phyloP scores from a whole-genome alignment of 768 basidiomycete genomes.

The Gymnopilus dilepis region DNA sequence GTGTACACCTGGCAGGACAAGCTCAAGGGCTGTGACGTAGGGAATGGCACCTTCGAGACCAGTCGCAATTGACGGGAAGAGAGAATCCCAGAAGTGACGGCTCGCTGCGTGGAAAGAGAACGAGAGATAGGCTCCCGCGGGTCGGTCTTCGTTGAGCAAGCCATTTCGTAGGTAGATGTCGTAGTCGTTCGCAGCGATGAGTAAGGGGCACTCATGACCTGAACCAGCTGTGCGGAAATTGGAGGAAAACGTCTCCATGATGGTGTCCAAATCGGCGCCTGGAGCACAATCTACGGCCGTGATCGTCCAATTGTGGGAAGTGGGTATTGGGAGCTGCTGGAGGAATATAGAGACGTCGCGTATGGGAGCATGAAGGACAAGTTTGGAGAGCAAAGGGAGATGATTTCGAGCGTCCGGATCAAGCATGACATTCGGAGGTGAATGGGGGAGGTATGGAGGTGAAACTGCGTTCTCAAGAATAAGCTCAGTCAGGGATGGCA shows the following conservation, averaged over 20 bases:
- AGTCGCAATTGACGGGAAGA: conserved; percentile 15
- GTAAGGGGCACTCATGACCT: not conserved
- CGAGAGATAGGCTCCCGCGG: conserved; percentile 3
- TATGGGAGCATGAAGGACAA: conserved; percentile 20
- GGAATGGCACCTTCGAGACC: conserved; percentile 9
- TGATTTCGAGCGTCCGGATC: not conserved
- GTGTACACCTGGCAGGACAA: conserved; percentile 17
- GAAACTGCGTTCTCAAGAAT: conserved; percentile 22
- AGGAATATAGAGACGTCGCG: conserved; percentile 19
- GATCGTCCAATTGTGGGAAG: conserved; percentile 15
- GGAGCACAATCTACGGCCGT: conserved; percentile 13
- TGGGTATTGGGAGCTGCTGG: conserved; percentile 12
- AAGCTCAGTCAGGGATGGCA: conserved; percentile 21
- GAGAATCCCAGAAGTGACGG: conserved; percentile 13
- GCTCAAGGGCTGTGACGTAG: conserved; percentile 19
- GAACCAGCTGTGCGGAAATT: not conserved
- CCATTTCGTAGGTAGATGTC: conserved; percentile 12
- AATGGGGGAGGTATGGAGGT: not conserved
- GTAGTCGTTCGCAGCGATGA: conserved; percentile 11
- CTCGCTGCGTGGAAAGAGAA: conserved; percentile 12
- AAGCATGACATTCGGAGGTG: not conserved
- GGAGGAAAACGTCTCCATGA: conserved; percentile 2
- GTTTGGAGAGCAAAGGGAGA: conserved; percentile 11
- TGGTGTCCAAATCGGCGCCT: conserved; percentile 20
- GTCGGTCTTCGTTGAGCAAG: not conserved